A percentile compares a stretch with the other conserved stretches of the same genome.
Evolutionary conservation across 805 yeast species (phyloP).

Genomic region (Cyberlindnera euphorbiae): DNA sequence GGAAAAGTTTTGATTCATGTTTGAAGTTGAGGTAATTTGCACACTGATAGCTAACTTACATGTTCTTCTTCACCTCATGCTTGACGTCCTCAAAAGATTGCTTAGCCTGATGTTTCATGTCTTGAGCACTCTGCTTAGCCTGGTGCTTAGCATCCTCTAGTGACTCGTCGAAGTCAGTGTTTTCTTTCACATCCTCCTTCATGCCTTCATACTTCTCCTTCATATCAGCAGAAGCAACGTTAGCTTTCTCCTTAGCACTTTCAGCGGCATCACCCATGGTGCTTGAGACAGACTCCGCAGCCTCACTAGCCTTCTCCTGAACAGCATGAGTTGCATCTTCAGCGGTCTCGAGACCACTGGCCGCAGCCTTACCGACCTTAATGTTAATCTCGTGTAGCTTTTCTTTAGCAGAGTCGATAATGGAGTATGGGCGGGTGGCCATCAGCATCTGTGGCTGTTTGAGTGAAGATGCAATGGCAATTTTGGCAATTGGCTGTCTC

Average conservation of each 20-base stretch:
- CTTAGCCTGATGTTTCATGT: slow-evolving; percentile 5
- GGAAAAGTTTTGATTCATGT: too few species aligned
- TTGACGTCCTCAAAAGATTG: slow-evolving; percentile 9
- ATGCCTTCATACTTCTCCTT: slow-evolving; percentile 6
- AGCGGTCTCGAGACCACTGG: slow-evolving; percentile 17
- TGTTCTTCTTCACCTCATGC: slow-evolving; percentile 8
- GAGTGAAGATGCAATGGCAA: too few species aligned
- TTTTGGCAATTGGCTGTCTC: not conserved
- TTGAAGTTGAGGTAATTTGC: too few species aligned
- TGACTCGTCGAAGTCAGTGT: not conserved
- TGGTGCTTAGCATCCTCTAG: slow-evolving; percentile 5
- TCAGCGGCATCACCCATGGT: not conserved
- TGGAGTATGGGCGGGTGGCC: slow-evolving; percentile 15
- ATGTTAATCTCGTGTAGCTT: slow-evolving; percentile 20
- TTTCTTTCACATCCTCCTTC: slow-evolving; percentile 2
- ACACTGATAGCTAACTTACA: too few species aligned
- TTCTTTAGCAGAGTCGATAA: slow-evolving; percentile 21
- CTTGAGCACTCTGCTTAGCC: slow-evolving; percentile 1
- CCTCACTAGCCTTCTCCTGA: slow-evolving; percentile 4
- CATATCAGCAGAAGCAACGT: not conserved
- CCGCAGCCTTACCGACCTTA: slow-evolving; percentile 24
- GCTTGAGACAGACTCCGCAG: slow-evolving; percentile 9
- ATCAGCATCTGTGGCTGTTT: too few species aligned
- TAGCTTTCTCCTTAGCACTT: slow-evolving; percentile 5
- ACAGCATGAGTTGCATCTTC: slow-evolving; percentile 13